Evolutionary conservation across 371 early-diverging fungal species (phyloP), one percentile per base, ranked within the genome.

Genomic region (Haplosporangium sp.): DNA sequence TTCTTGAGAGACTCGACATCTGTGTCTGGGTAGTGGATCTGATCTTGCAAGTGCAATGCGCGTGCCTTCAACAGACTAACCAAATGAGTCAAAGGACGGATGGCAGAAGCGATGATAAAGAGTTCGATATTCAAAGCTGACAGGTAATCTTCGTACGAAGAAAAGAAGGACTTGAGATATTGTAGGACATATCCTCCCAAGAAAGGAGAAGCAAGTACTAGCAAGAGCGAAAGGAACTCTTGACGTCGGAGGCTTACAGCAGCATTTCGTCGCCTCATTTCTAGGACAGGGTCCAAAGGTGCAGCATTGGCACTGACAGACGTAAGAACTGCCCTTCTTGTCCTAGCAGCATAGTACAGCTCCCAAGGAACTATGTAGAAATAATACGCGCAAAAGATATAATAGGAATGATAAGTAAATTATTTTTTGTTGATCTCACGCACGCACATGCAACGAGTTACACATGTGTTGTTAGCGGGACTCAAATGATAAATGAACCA

Each of bases 291-390:
- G 63, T 85, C 84, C 48, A 75, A 69, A 13, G 75, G 50, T 45
- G 69, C 55, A 4, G 65, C 66, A 34, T 74, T 55, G 72, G 55
- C 45, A 37, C 61, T 65, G 20, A 67, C 68, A 11, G 83, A 69
- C 39, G 81, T 44, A 35, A 69, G 63, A 13, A 91, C 68, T 47
- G 86, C 73, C 37, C 90, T 84, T 62, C 90, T 78, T 6, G 86
- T 84, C 59, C 88, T 82, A 27, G 92, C 90, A 59, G 91, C 87
- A 74, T 90, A 88, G 70, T 92, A 92, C 55, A 91, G 85, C 39
- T 88, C 85, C 92, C 92, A 92, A 13, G 92, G 92, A 4, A 90
- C 91, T 92, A 83, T 66, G 37, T 15, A 52, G 74, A 15, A 19
- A 35, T 34, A 56, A 48, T 35, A 39, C 4, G 37, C 11, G 35